Percentiles rank a stretch among this genome's conserved stretches.
Evolutionary conservation across 148 eudicot species (phyloP).

Genomic region (Persicaria maculosa): DNA sequence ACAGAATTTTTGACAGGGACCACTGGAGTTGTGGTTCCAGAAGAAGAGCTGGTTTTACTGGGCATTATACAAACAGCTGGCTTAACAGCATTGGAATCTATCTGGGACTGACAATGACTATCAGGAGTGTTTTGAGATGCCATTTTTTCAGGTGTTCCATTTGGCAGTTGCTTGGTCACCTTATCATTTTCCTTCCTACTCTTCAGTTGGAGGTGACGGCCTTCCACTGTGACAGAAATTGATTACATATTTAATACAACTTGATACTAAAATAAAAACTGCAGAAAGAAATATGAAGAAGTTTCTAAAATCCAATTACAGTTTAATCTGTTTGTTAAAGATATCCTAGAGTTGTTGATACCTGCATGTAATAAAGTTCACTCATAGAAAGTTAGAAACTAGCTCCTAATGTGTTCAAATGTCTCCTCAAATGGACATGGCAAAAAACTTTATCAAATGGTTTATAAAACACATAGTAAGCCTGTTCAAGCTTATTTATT

Average conservation of each 20-base stretch:
- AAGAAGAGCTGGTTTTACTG: conserved; percentile 23
- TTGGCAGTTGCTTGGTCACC: conserved; percentile 17
- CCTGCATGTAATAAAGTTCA: neutral
- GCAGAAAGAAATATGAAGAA: neutral
- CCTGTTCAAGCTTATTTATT: neutral
- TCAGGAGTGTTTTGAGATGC: conserved; percentile 9
- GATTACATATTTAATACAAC: neutral
- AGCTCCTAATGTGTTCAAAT: neutral
- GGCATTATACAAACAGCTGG: conserved; percentile 15
- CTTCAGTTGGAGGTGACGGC: conserved; percentile 20
- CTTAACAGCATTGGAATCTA: conserved; percentile 20
- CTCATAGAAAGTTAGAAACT: neutral
- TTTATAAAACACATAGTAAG: neutral
- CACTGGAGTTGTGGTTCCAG: conserved; percentile 26
- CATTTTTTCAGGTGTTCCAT: conserved; percentile 3
- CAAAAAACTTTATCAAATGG: neutral
- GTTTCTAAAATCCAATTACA: neutral
- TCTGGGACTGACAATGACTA: neutral
- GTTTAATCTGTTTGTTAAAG: neutral
- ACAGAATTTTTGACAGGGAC: conserved; percentile 33
- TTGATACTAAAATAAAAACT: neutral
- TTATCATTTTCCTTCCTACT: conserved; percentile 20
- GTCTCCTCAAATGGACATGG: neutral
- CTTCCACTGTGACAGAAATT: conserved; percentile 26
- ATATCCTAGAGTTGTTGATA: neutral